Percentiles rank a stretch among this genome's conserved stretches.
phyloP scores from a whole-genome alignment of 495 filamentous ascomycete species.

The Parachaetomium inaequale region DNA sequence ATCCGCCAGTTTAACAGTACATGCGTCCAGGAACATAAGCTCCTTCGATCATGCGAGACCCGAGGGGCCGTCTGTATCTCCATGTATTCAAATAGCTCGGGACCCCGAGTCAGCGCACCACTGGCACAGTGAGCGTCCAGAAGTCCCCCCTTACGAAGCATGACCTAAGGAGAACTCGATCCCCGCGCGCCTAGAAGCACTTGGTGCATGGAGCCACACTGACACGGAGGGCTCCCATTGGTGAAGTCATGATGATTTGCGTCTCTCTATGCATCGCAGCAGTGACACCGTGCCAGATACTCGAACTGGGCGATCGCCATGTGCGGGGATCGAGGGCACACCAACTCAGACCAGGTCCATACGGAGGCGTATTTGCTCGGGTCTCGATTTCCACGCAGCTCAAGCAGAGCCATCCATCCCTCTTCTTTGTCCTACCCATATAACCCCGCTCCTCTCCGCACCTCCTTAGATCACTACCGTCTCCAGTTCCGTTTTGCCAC shows the following conservation, averaged over 20 bases:
- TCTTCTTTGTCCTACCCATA: conserved; percentile 13
- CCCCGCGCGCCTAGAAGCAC: conserved; percentile 1
- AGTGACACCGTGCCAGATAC: neutral
- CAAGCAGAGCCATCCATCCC: neutral
- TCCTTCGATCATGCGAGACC: neutral
- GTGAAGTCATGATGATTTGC: conserved; percentile 26
- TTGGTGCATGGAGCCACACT: neutral
- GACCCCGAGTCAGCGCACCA: too few species aligned
- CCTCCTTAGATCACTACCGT: neutral
- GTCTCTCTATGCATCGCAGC: neutral
- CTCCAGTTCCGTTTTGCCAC: neutral
- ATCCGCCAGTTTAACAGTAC: too few species aligned
- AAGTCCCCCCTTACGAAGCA: neutral
- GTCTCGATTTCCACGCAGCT: conserved; percentile 4
- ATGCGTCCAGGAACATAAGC: neutral
- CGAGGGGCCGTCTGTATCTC: neutral
- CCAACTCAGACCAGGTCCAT: too few species aligned
- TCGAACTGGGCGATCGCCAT: neutral
- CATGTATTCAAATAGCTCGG: too few species aligned
- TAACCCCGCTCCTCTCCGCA: conserved; percentile 13
- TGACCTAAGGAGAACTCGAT: neutral
- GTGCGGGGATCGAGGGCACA: conserved; percentile 1
- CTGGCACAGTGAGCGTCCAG: too few species aligned
- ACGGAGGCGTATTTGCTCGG: neutral
- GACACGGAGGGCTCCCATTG: conserved; percentile 17